Evolutionary conservation across 495 filamentous ascomycete species (phyloP).

Genomic region (Cercophora scortea): DNA sequence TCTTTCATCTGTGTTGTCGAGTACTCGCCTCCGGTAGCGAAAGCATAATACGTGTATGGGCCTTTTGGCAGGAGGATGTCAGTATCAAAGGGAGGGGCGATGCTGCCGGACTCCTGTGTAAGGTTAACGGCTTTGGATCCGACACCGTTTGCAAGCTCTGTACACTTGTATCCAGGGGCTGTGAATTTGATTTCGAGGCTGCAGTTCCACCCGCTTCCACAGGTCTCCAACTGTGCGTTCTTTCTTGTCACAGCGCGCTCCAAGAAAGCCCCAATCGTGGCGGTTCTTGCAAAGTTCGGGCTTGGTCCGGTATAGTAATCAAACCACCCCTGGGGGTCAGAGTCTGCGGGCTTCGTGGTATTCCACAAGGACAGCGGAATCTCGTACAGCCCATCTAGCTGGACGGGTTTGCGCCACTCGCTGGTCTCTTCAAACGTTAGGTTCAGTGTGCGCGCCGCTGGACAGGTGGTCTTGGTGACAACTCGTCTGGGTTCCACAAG

Average conservation of each 20-base stretch:
- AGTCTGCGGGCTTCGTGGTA: conserved; percentile 15
- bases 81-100: conserved; percentile 19
- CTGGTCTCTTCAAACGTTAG: conserved; percentile 26
- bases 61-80: conserved; percentile 26
- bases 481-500: conserved; percentile 16
- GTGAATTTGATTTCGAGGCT: conserved; percentile 24
- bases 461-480: conserved; percentile 11
- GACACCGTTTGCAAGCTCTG: conserved; percentile 25
- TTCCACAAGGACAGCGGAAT: conserved; percentile 27
- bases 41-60: conserved; percentile 26
- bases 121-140: conserved; percentile 19
- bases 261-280: conserved; percentile 23
- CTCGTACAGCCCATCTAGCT: conserved; percentile 18
- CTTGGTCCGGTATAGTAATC: conserved; percentile 28
- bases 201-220: conserved; percentile 32
- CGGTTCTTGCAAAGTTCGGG: conserved; percentile 16
- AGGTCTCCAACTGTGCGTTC: conserved; percentile 21
- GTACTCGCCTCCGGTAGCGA: conserved; percentile 28
- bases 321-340: conserved; percentile 18
- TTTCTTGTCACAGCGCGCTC: conserved; percentile 18
- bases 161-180: conserved; percentile 29
- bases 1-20: conserved; percentile 25
- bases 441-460: conserved; percentile 25
- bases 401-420: conserved; percentile 24
- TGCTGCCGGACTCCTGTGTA: conserved; percentile 19